Base-by-base conservation (phyloP, 371 early-diverging fungal species). In the Syncephalastrum racemosum region DNA sequence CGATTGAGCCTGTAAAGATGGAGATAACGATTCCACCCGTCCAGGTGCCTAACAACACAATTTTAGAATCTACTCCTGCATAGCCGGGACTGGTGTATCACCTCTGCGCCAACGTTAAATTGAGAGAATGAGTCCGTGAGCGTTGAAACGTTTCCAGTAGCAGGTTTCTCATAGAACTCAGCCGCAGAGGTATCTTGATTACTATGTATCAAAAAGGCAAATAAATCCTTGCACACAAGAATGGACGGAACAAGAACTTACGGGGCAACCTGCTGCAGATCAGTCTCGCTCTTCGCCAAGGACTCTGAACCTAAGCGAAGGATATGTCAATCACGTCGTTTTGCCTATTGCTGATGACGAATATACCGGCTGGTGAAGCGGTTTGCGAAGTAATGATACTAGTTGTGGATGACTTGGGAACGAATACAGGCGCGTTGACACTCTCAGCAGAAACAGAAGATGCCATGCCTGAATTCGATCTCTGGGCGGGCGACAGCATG, bases 401-500 rank as follows among this genome's bases (percentile, higher is more conserved):
- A 78, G 80, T 74, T 70, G 72, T 61, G 20, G 59, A 62, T 24
- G 68, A 60, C 70, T 79, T 86, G 18, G 89, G 87, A 22, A 86
- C 75, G 62, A 87, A 87, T 18, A 85, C 80, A 20, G 86, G 84
- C 3, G 86, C 86, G 64, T 83, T 76, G 42, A 86, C 70, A 49
- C 77, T 73, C 23, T 81, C 87, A 23, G 81, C 77, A 49, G 83
- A 75, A 15, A 82, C 81, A 10, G 77, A 72, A 19, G 84, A 75
- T 41, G 66, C 62, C 40, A 60, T 50, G 15, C 65, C 60, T 24
- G 67, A 64, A 46, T 59, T 71, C 4, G 80, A 62, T 6, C 83
- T 80, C 46, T 82, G 82, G 6, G 82, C 75, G 31, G 87, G 81
- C 18, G 86, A 83, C 59, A 83, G 83, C 42, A 82, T 81, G 25